Percentiles rank a stretch among this genome's conserved stretches.
Conservation (phyloP, 2,329 filamentous ascomycete genomes). For the Cercospora citrullina region DNA sequence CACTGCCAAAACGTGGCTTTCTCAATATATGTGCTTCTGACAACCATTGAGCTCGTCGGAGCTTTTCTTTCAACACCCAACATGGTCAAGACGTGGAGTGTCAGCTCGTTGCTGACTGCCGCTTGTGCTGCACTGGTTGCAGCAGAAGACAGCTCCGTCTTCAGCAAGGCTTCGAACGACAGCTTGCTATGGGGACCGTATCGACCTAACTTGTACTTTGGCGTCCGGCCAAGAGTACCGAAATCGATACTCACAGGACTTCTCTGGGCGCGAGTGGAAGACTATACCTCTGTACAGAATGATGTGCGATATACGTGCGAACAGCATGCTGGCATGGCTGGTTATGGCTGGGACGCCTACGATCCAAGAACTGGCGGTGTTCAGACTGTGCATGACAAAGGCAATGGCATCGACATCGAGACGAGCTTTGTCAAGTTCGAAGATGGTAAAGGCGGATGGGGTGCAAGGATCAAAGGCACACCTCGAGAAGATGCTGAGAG, state of each 20-base stretch:
- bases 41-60: slow-evolving; percentile 6
- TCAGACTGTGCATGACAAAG: slow-evolving; percentile 86
- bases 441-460: slow-evolving; percentile 78
- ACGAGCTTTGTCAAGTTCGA: slow-evolving; percentile 93
- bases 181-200: slow-evolving; percentile 96
- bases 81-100: slow-evolving; percentile 30
- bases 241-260: slow-evolving; percentile 79
- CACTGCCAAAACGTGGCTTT: slow-evolving; percentile 18
- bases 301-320: slow-evolving; percentile 93
- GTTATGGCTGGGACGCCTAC: slow-evolving; percentile 98
- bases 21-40: background rate
- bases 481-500: slow-evolving; percentile 66
- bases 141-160: slow-evolving; percentile 32
- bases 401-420: slow-evolving; percentile 84
- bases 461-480: slow-evolving; percentile 78
- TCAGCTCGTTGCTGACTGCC: slow-evolving; percentile 29
- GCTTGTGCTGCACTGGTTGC: slow-evolving; percentile 26
- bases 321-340: slow-evolving; percentile 88
- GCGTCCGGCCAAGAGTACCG: slow-evolving; percentile 76
- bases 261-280: slow-evolving; percentile 85
- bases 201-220: slow-evolving; percentile 91
- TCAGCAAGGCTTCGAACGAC: slow-evolving; percentile 63
- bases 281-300: slow-evolving; percentile 70
- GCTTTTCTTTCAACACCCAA: slow-evolving; percentile 7
- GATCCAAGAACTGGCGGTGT: slow-evolving; percentile 83